Evolutionary conservation across 495 filamentous ascomycete species (phyloP).

Genomic region (Penicillium coprophilum): DNA sequence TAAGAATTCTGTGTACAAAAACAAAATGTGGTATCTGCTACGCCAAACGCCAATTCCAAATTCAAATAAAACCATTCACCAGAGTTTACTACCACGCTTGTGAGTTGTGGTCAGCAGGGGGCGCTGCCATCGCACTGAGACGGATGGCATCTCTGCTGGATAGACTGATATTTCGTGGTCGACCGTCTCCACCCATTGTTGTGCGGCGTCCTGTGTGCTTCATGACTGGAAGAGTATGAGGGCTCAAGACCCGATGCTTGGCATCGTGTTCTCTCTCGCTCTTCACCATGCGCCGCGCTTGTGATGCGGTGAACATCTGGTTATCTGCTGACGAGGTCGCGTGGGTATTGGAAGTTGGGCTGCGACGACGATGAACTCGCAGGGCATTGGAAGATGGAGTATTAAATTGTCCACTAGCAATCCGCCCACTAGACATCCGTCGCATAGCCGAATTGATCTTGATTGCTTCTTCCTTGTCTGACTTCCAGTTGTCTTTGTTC

Average conservation of each 20-base stretch:
- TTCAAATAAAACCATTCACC: slow-evolving; percentile 18
- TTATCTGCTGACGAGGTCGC: slow-evolving; percentile 58
- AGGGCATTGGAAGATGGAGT: slow-evolving; percentile 31
- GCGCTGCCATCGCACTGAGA: slow-evolving; percentile 40
- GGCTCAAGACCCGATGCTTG: slow-evolving; percentile 62
- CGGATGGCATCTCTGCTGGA: slow-evolving; percentile 46
- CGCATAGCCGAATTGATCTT: slow-evolving; percentile 65
- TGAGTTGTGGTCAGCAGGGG: slow-evolving; percentile 21
- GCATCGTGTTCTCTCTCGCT: slow-evolving; percentile 57
- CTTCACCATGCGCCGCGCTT: slow-evolving; percentile 70
- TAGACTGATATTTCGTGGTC: slow-evolving; percentile 45
- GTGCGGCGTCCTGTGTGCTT: slow-evolving; percentile 55
- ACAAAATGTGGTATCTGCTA: slow-evolving; percentile 39
- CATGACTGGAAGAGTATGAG: slow-evolving; percentile 63
- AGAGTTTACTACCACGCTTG: slow-evolving; percentile 19
- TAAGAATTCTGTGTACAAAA: slow-evolving; percentile 11
- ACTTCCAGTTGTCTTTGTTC: slow-evolving; percentile 45
- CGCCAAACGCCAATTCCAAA: slow-evolving; percentile 36
- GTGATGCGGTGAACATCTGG: slow-evolving; percentile 65
- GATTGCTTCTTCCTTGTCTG: slow-evolving; percentile 56
- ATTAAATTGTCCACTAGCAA: slow-evolving; percentile 34
- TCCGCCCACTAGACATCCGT: slow-evolving; percentile 47
- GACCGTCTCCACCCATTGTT: slow-evolving; percentile 51
- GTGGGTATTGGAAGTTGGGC: slow-evolving; percentile 55
- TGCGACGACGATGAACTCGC: slow-evolving; percentile 59